Conservation (phyloP, 2,329 filamentous ascomycete species). For the Beauveria caledonica region DNA sequence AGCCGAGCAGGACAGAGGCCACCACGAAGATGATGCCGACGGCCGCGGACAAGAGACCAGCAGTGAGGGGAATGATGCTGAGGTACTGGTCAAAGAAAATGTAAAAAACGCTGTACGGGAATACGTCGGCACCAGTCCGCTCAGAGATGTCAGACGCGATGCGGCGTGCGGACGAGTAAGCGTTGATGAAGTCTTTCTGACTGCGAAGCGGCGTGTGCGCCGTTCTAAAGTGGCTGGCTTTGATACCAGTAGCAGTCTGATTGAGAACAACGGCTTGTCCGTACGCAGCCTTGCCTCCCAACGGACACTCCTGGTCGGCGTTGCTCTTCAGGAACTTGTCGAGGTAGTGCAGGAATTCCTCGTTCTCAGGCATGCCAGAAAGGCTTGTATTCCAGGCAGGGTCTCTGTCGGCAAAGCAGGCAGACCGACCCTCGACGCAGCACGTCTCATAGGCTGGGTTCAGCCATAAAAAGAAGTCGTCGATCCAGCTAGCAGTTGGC, state of each 20-base stretch:
- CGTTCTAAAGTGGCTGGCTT: slow-evolving; percentile 85
- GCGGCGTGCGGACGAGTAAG: slow-evolving; percentile 80
- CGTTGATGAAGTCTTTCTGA: slow-evolving; percentile 86
- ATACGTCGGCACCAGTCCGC: slow-evolving; percentile 70
- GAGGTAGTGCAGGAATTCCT: slow-evolving; percentile 85
- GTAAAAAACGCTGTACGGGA: slow-evolving; percentile 96
- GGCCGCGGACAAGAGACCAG: slow-evolving; percentile 70
- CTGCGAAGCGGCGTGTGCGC: slow-evolving; percentile 79
- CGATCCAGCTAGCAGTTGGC: slow-evolving; percentile 89
- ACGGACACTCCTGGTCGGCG: slow-evolving; percentile 74
- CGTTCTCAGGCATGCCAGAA: slow-evolving; percentile 81
- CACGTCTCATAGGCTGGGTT: slow-evolving; percentile 68
- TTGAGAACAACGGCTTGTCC: slow-evolving; percentile 77
- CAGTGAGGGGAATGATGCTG: slow-evolving; percentile 72
- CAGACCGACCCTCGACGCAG: slow-evolving; percentile 61
- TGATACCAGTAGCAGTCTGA: slow-evolving; percentile 54
- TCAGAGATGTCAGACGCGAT: slow-evolving; percentile 70
- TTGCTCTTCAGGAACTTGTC: slow-evolving; percentile 74
- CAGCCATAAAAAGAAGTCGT: slow-evolving; percentile 95
- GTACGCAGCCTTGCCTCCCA: slow-evolving; percentile 84
- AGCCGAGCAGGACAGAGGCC: slow-evolving; percentile 74
- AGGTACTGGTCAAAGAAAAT: slow-evolving; percentile 99
- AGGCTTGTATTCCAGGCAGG: slow-evolving; percentile 87
- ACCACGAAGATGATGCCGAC: slow-evolving; percentile 79
- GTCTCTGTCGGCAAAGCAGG: slow-evolving; percentile 71